phyloP scores from a whole-genome alignment of 768 basidiomycete genomes.

The Mycena floridula region DNA sequence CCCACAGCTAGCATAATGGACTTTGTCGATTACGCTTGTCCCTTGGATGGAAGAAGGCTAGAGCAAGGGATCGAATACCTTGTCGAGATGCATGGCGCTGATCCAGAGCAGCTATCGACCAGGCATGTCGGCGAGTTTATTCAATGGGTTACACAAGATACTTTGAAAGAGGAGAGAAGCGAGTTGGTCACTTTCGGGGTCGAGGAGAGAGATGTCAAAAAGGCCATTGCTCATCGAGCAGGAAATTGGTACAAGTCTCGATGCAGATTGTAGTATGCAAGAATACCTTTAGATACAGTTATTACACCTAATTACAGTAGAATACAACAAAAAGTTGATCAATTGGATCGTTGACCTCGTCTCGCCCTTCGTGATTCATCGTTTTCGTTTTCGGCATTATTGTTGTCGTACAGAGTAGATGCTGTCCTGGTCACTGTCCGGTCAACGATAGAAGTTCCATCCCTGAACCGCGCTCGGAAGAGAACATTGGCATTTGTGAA shows the following conservation, averaged over 20 bases:
- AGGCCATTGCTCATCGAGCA: conserved; percentile 7
- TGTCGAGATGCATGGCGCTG: conserved; percentile 7
- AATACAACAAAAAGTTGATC: too few species aligned
- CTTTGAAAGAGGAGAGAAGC: conserved; percentile 14
- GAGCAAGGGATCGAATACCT: conserved; percentile 18
- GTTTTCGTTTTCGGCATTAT: conserved; percentile 1
- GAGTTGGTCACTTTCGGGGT: conserved; percentile 13
- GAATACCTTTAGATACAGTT: too few species aligned
- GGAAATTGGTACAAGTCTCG: conserved; percentile 6
- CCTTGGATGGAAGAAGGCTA: conserved; percentile 8
- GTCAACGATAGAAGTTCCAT: conserved; percentile 90
- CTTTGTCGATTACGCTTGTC: conserved; percentile 12
- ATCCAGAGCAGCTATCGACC: conserved; percentile 3
- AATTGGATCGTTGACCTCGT: conserved; percentile 5
- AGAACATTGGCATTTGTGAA: conserved; percentile 98
- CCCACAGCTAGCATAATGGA: not conserved
- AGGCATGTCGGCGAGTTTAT: conserved; percentile 13
- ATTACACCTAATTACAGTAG: too few species aligned
- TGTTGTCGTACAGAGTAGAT: conserved; percentile 39
- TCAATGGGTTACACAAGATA: conserved; percentile 14
- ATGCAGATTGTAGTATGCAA: too few species aligned
- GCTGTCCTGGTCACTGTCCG: conserved; percentile 63
- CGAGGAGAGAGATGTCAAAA: conserved; percentile 11
- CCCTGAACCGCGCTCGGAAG: conserved; percentile 88
- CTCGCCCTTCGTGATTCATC: conserved; percentile 3